A percentile compares a stretch with the other conserved stretches of the same genome.
phyloP scores from a whole-genome alignment of 2,329 filamentous ascomycete genomes.

The Fusarium temperatum region DNA sequence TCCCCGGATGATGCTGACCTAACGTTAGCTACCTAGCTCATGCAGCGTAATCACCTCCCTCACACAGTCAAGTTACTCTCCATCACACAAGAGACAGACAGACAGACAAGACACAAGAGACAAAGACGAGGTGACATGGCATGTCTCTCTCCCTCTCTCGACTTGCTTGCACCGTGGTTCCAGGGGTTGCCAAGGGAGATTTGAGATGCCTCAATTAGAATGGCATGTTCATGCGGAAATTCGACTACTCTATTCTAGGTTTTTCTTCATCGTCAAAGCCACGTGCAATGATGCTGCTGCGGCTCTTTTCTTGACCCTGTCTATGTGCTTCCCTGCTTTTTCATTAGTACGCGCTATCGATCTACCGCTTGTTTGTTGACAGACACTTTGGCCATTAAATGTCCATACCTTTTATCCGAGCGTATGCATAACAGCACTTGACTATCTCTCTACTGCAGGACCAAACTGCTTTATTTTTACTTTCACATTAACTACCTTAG shows the following conservation, averaged over 20 bases:
- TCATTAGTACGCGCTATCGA: neutral
- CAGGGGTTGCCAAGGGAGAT: conserved; percentile 26
- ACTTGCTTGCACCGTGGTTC: neutral
- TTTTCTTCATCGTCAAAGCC: conserved; percentile 19
- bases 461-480: neutral
- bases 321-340: neutral
- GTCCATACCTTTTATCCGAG: conserved; percentile 24
- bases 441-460: neutral
- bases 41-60: conserved; percentile 1
- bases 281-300: conserved; percentile 37
- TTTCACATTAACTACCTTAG: neutral
- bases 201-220: conserved; percentile 34
- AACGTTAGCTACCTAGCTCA: conserved; percentile 8
- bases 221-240: conserved; percentile 26
- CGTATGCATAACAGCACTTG: conserved; percentile 14
- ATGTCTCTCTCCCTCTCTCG: conserved; percentile 7
- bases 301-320: conserved; percentile 28
- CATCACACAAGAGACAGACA: neutral
- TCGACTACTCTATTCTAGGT: neutral
- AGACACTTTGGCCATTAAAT: conserved; percentile 22
- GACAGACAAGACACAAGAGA: neutral
- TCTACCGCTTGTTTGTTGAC: neutral
- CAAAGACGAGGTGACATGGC: conserved; percentile 18
- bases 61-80: neutral
- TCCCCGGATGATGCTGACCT: conserved; percentile 29